These are phyloP conservation scores for Penicillium carneum DNA, from an alignment of 2,329 filamentous ascomycete genomes.

Conservation along the genomic window DNA sequence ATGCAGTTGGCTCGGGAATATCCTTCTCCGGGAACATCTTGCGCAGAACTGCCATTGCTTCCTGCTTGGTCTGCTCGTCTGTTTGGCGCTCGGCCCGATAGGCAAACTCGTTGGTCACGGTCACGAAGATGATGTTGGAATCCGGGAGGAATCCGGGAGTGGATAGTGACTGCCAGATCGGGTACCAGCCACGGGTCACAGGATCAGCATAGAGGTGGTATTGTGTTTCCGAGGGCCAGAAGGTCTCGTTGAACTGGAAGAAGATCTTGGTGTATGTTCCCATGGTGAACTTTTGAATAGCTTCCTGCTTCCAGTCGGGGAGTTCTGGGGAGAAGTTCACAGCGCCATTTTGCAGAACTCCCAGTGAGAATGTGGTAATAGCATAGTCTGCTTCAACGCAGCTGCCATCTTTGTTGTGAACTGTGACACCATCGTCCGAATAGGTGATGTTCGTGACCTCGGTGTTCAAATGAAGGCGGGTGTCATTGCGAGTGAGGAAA, in stretches of 20 bases:
- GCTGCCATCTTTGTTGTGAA: constrained; percentile 61
- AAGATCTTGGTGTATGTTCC: constrained; percentile 78
- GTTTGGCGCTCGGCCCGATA: constrained; percentile 67
- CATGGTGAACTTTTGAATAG: constrained; percentile 71
- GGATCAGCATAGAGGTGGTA: constrained; percentile 63
- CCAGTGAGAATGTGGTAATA: constrained; percentile 72
- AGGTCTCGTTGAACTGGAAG: constrained; percentile 70
- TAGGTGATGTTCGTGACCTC: constrained; percentile 64
- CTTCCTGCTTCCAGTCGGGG: constrained; percentile 69
- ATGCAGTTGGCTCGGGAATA: constrained; percentile 66
- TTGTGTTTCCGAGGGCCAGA: constrained; percentile 66
- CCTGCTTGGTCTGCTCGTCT: constrained; percentile 63
- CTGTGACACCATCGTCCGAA: constrained; percentile 59
- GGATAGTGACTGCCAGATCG: constrained; percentile 70
- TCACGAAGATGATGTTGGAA: constrained; percentile 71
- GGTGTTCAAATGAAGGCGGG: constrained; percentile 65
- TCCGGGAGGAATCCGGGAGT: constrained; percentile 65
- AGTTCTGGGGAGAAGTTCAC: constrained; percentile 66
- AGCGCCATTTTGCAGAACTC: constrained; percentile 69
- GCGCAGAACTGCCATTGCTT: constrained; percentile 65
- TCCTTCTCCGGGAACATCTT: constrained; percentile 66
- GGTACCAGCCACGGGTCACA: constrained; percentile 60
- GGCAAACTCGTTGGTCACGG: constrained; percentile 64
- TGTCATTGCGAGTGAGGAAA: constrained; percentile 64
- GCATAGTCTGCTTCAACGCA: constrained; percentile 69